Percentiles rank a stretch among this genome's conserved stretches.
phyloP scores from a whole-genome alignment of 2,329 filamentous ascomycete genomes.

The Claviceps capensis region DNA sequence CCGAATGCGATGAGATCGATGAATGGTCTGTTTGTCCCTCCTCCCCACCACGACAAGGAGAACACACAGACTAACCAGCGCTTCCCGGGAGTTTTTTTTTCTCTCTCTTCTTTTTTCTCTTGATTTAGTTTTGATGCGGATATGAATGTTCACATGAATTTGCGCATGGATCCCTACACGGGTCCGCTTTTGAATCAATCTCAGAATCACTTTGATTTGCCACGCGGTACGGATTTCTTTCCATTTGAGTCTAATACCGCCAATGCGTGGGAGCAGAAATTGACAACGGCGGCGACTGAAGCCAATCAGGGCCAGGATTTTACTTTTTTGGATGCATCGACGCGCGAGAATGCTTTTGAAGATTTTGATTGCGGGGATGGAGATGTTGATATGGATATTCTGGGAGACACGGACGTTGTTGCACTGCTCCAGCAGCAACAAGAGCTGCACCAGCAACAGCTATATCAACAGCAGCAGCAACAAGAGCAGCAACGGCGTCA shows the following conservation, averaged over 20 bases:
- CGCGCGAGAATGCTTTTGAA: background rate
- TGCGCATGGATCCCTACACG: no score
- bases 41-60: slow-evolving; percentile 2
- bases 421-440: background rate
- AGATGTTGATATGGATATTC: background rate
- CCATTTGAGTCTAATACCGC: background rate
- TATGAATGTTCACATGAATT: background rate
- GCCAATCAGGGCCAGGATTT: background rate
- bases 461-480: no score
- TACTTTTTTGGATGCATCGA: background rate
- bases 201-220: background rate
- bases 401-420: background rate
- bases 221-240: background rate
- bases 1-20: background rate
- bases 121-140: background rate
- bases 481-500: no score
- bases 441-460: no score
- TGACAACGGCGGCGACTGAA: background rate
- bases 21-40: slow-evolving; percentile 5
- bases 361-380: background rate
- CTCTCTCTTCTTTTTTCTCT: background rate
- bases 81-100: background rate
- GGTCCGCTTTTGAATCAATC: no score
- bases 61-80: slow-evolving; percentile 2
- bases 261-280: background rate